A percentile compares a stretch with the other conserved stretches of the same genome.
Evolutionary conservation across 169 alveolate genomes (phyloP).

Genomic region (Plasmodium sp.): DNA sequence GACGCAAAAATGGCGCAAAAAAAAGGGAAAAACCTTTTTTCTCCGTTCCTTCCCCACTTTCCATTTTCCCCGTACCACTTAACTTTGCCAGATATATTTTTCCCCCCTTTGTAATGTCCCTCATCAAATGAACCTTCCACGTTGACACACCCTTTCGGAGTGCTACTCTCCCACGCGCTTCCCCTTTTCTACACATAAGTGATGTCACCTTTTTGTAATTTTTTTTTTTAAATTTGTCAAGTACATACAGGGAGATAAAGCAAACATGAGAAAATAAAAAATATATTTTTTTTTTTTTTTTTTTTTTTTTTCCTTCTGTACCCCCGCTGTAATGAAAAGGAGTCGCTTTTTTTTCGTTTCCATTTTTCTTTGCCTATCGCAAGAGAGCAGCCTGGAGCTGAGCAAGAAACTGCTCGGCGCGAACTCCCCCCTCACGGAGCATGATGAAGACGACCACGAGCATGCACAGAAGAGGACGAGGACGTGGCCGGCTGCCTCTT

Average conservation of each 20-base stretch:
- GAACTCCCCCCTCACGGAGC: background rate
- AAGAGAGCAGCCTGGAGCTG: constrained; percentile 20
- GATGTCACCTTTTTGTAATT: background rate
- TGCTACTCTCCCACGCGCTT: background rate
- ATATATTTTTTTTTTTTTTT: background rate
- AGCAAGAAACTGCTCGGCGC: background rate
- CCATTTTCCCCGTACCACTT: background rate
- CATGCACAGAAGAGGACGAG: constrained; percentile 10
- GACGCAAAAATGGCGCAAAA: background rate
- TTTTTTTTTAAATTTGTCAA: constrained; percentile 1
- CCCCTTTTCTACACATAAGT: background rate
- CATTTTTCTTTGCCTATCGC: constrained; percentile 23
- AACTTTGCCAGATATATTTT: background rate
- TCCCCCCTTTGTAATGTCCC: background rate
- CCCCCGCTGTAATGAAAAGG: constrained; percentile 37
- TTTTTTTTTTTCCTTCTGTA: constrained; percentile 19
- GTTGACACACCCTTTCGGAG: background rate
- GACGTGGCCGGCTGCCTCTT: background rate
- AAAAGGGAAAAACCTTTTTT: background rate
- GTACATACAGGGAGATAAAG: background rate
- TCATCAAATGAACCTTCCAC: background rate
- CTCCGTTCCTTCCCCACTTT: background rate
- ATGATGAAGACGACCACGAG: background rate
- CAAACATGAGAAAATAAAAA: background rate
- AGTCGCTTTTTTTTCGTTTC: constrained; percentile 20